Percentiles rank a stretch among this genome's conserved stretches.
Conservation (phyloP, 2,329 filamentous ascomycete species). For the Beauveria caledonica region DNA sequence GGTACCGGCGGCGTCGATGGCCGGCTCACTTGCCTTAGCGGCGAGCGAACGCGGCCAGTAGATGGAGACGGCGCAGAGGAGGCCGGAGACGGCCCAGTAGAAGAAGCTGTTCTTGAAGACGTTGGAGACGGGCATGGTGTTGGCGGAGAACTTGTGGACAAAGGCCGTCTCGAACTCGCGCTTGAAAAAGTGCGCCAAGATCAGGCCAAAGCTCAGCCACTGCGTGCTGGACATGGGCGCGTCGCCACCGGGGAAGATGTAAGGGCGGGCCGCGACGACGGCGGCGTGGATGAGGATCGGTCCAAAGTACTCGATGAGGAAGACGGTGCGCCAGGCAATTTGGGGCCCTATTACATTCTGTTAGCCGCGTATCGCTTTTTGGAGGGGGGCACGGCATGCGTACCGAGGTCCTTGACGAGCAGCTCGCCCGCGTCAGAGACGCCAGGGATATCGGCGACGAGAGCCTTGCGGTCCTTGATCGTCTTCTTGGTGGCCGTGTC, state of each 20-base stretch:
- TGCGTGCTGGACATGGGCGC: constrained; percentile 57
- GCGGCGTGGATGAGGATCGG: constrained; percentile 81
- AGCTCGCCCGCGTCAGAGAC: constrained; percentile 48
- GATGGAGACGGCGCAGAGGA: constrained; percentile 75
- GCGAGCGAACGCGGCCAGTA: constrained; percentile 69
- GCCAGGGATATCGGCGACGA: constrained; percentile 39
- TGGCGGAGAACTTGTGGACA: constrained; percentile 88
- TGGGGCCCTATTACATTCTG: constrained; percentile 57
- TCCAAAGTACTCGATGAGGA: constrained; percentile 89
- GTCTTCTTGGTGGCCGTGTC: constrained; percentile 54
- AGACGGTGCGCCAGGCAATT: constrained; percentile 88
- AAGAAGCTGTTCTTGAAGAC: constrained; percentile 93
- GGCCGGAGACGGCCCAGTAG: constrained; percentile 82
- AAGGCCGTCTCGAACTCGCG: constrained; percentile 92
- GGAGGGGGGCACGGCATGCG: neutral
- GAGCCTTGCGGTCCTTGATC: constrained; percentile 52
- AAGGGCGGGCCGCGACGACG: constrained; percentile 62
- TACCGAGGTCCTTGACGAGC: constrained; percentile 90
- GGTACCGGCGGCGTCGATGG: constrained; percentile 58
- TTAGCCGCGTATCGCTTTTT: neutral
- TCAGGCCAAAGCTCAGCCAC: constrained; percentile 62
- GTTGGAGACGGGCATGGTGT: constrained; percentile 85
- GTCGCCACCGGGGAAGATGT: constrained; percentile 40
- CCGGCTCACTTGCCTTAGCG: constrained; percentile 39
- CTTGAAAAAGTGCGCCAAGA: constrained; percentile 83